Evolutionary conservation across 305 asterid genomes (phyloP), one percentile per base, ranked within the genome.

Genomic region (Fraxinus paxiana): DNA sequence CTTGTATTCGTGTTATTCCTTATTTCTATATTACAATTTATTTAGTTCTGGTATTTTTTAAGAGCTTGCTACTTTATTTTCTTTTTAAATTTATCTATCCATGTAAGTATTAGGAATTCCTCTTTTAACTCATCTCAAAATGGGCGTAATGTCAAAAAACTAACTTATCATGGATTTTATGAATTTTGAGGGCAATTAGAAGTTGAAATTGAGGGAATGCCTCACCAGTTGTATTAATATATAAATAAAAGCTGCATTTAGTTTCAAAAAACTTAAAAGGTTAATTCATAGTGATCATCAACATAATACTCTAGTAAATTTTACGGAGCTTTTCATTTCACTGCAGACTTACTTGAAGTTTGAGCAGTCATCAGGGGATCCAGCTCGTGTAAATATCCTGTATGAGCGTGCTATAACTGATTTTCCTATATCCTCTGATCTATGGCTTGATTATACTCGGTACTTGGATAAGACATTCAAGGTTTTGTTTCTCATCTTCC

Each of bases 331-430:
- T 86, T 82, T 83, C 77, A 30, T 88, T 79, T 43, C 84, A 73
- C 70, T 90, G 88, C 90, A 96, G 99, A 72, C 87, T 24, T 96
- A 96, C 87, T 85, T 96, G 88, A 88, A 92, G 82, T 94, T 96
- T 88, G 99, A 96, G 94, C 93, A 88, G 82, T 91, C 97, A 67
- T 86, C 80, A 69, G 98, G 98, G 67, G 98, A 96, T 90, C 99
- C 97, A 77, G 95, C 98, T 56, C 93, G 99, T 78, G 88, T 94
- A 80, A 97, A 92, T 88, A 90, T 96, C 86, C 88, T 96, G 84
- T 94, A 89, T 82, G 99, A 96, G 85, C 97, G 99, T 74, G 96
- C 97, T 31, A 81, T 96, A 85, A 83, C 96, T 0, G 93, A 92
- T 71, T 92, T 94, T 80, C 95, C 99, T 81, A 73, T 92, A 84